phyloP scores from a whole-genome alignment of 2,329 filamentous ascomycete species.

The Elsinoe batatas region DNA sequence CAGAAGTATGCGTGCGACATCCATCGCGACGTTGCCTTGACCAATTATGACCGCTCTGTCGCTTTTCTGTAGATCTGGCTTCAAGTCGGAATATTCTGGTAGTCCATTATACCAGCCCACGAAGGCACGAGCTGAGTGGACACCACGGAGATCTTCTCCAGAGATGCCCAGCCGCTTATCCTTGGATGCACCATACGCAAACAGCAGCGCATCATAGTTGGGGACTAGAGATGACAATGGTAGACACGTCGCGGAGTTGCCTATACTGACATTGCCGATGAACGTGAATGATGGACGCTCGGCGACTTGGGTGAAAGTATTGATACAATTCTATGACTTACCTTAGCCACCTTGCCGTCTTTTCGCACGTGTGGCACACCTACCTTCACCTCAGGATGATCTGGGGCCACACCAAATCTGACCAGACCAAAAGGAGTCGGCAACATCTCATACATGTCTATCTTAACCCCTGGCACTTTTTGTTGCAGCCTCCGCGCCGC shows the following conservation, averaged over 20 bases:
- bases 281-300: constrained; percentile 76
- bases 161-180: constrained; percentile 71
- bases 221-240: constrained; percentile 59
- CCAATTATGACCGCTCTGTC: constrained; percentile 84
- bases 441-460: constrained; percentile 95
- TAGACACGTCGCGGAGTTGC: constrained; percentile 43
- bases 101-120: constrained; percentile 98
- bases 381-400: constrained; percentile 97
- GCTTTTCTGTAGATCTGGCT: constrained; percentile 62
- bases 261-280: constrained; percentile 78
- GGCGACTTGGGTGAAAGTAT: constrained; percentile 85
- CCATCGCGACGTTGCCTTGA: constrained; percentile 91
- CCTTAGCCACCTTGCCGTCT: constrained; percentile 19
- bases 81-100: constrained; percentile 64
- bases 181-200: constrained; percentile 83
- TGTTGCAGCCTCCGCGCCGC: constrained; percentile 76
- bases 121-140: constrained; percentile 84
- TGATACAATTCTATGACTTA: constrained; percentile 69
- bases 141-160: constrained; percentile 66
- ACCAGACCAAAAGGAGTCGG: constrained; percentile 90
- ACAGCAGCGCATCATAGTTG: constrained; percentile 85
- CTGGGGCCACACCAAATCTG: constrained; percentile 90
- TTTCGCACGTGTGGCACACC: not conserved
- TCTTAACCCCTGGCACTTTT: constrained; percentile 57
- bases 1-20: constrained; percentile 81